Evolutionary conservation across 2,329 filamentous ascomycete species (phyloP).

Genomic region (Claviceps capensis): DNA sequence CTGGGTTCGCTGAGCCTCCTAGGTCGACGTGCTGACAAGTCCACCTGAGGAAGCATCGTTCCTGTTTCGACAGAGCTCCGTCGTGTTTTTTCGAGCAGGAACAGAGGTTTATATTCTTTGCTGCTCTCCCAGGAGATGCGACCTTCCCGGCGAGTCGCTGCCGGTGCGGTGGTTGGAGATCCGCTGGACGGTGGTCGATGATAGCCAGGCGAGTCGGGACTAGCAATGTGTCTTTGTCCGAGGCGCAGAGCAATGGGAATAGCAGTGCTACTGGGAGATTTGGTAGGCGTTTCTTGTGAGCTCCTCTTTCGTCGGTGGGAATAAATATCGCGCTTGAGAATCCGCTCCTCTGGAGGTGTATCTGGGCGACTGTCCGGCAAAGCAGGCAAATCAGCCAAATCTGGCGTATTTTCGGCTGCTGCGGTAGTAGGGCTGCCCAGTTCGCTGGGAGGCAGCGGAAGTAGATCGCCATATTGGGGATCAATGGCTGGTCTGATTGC

Average conservation of each 20-base stretch:
- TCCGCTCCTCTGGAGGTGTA: conserved; percentile 37
- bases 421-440: conserved; percentile 33
- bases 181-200: conserved; percentile 25
- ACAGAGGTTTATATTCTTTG: conserved; percentile 67
- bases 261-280: conserved; percentile 42
- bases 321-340: conserved; percentile 23
- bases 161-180: conserved; percentile 20
- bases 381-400: conserved; percentile 38
- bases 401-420: conserved; percentile 28
- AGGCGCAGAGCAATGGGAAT: conserved; percentile 44
- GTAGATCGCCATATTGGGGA: conserved; percentile 49
- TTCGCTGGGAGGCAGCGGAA: conserved; percentile 48
- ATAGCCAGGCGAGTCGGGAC: conserved; percentile 27
- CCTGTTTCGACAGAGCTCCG: conserved; percentile 20
- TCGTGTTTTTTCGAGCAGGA: conserved; percentile 56
- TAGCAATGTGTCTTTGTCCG: conserved; percentile 25
- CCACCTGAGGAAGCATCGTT: conserved; percentile 13
- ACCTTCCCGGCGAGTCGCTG: conserved; percentile 25
- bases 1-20: conserved; percentile 20
- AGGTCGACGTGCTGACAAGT: conserved; percentile 37
- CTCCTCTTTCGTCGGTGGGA: conserved; percentile 36
- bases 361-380: conserved; percentile 48
- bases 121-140: conserved; percentile 49
- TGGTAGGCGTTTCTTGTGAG: conserved; percentile 30
- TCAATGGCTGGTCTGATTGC: conserved; percentile 52